A percentile compares a stretch with the other conserved stretches of the same genome.
phyloP scores from a whole-genome alignment of 257 asterid species.

The Lycium ferocissimum region DNA sequence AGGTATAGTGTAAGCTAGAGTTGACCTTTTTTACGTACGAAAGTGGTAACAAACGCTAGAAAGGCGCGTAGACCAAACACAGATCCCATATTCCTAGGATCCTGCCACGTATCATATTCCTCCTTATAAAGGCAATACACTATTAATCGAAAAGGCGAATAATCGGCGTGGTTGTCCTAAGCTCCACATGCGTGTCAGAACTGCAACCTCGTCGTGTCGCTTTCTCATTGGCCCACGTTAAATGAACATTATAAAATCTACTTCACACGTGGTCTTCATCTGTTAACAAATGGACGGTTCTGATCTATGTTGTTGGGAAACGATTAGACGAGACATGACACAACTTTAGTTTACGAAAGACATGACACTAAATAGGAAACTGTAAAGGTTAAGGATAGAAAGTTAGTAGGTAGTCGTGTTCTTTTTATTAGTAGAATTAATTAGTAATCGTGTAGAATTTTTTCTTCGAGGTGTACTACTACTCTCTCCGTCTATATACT shows the following conservation, averaged over 20 bases:
- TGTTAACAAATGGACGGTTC: conserved; percentile 35
- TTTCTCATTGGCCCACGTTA: conserved; percentile 69
- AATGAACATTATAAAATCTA: background rate
- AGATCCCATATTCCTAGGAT: conserved; percentile 57
- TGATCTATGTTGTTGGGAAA: background rate
- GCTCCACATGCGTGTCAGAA: conserved; percentile 78
- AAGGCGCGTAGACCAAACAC: conserved; percentile 32
- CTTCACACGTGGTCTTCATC: conserved; percentile 2
- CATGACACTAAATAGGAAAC: too few relatives aligned
- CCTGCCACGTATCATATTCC: conserved; percentile 67
- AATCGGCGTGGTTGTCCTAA: conserved; percentile 47
- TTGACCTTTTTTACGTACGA: background rate
- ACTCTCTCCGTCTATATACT: too few relatives aligned
- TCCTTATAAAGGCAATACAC: conserved; percentile 35
- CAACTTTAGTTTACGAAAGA: too few relatives aligned
- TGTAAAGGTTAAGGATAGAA: too few relatives aligned
- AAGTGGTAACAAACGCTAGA: conserved; percentile 34
- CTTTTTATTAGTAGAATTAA: too few relatives aligned
- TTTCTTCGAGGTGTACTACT: too few relatives aligned
- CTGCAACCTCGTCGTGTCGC: conserved; percentile 41
- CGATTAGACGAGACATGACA: too few relatives aligned
- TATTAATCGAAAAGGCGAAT: conserved; percentile 36
- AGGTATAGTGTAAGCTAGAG: too few relatives aligned
- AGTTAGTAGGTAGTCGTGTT: too few relatives aligned
- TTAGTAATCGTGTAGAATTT: too few relatives aligned